These are phyloP conservation scores for Kwoniella bestiolae DNA, from an alignment of 768 basidiomycete species.

Conservation along the genomic window DNA sequence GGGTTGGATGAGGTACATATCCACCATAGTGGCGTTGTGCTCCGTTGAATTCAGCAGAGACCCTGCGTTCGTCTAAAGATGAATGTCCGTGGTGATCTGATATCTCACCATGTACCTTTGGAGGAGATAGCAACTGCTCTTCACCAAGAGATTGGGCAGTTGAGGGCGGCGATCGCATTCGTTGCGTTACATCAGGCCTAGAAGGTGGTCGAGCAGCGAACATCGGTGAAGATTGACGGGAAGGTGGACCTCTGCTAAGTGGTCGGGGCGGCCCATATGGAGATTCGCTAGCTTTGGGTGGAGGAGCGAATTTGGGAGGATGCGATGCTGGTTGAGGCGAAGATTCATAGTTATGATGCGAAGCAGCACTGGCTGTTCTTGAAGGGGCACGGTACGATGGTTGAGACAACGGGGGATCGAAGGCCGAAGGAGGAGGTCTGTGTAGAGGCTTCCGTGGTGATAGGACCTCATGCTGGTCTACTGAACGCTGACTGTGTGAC, in stretches of 20 bases:
- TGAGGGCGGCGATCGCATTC: slow-evolving; percentile 11
- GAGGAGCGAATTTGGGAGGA: slow-evolving; percentile 10
- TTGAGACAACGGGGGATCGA: slow-evolving; percentile 10
- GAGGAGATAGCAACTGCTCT: slow-evolving; percentile 16
- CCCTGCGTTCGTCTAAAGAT: neutral
- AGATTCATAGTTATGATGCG: slow-evolving; percentile 1
- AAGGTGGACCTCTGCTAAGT: slow-evolving; percentile 19
- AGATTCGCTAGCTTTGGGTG: slow-evolving; percentile 12
- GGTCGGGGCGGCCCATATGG: slow-evolving; percentile 14
- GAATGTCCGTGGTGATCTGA: neutral
- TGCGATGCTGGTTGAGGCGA: neutral
- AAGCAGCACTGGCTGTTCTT: slow-evolving; percentile 9
- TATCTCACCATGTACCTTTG: neutral
- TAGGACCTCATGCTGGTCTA: neutral
- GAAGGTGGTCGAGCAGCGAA: slow-evolving; percentile 21
- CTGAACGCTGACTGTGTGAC: neutral
- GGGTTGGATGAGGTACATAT: neutral
- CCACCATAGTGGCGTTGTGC: neutral
- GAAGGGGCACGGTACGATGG: slow-evolving; percentile 10
- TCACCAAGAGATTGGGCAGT: neutral
- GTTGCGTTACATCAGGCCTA: slow-evolving; percentile 12
- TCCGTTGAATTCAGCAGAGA: neutral
- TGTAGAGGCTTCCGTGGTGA: slow-evolving; percentile 11
- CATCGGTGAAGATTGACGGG: slow-evolving; percentile 15
- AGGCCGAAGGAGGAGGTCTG: slow-evolving; percentile 15